Evolutionary conservation across 768 basidiomycete species (phyloP), one percentile per base, ranked within the genome.

Genomic region (Cyclocybe cylindracea): DNA sequence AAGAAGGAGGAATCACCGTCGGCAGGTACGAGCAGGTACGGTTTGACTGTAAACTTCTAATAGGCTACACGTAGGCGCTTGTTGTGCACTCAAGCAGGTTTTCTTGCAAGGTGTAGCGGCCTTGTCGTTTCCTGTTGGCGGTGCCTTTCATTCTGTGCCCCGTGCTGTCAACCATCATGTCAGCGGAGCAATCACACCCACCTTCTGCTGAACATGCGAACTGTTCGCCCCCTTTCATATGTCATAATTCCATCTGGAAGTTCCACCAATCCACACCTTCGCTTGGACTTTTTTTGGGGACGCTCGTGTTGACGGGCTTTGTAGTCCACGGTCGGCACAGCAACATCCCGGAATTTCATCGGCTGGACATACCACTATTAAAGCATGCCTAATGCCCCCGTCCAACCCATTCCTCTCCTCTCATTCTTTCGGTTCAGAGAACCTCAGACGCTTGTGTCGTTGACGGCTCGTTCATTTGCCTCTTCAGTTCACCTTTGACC

Each of bases 401-500:
- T 7, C 10, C 18, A 48, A 10, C 42, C 34, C 8, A 40, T 24
- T 34, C 48, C 59, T 58, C 51, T 54, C 39, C 50, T 58, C 40
- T 48, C 53, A 43, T 50, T 56, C 58, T 44, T 49, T 55, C 55
- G 64, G 67, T 68, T 65, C 61, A 57, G 65, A 42, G 65, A 68
- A 68, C 65, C 64, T 46, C 53, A 57, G 58, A 59, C 55, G 52
- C 61, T 64, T 70, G 70, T 69, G 72, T 77, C 73, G 66, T 77
- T 71, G 76, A 76, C 73, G 72, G 72, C 72, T 67, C 66, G 65
- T 67, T 66, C 58, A 62, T 62, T 55, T 53, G 58, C 61, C 58
- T 62, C 52, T 58, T 57, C 58, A 50, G 57, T 56, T 65, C 65
- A 59, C 59, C 70, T 67, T 68, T 64, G 77, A 77, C 79, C 78